These are phyloP conservation scores for Lachnellula arida DNA, from an alignment of 2,329 filamentous ascomycete species.

Conservation along the genomic window DNA sequence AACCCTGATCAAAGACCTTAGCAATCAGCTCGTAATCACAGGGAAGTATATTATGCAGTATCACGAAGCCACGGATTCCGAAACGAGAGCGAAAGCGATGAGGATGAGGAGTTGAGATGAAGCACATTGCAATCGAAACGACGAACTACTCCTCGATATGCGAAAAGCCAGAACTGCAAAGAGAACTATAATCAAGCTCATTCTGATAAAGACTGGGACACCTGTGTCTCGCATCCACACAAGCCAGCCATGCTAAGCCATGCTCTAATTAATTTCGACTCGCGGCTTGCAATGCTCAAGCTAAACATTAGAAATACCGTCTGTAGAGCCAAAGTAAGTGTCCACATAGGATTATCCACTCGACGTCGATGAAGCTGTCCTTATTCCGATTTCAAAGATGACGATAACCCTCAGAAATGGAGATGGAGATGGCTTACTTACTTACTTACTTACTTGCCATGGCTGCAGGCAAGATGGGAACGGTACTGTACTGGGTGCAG, in stretches of 20 bases:
- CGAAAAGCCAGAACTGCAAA: conserved; percentile 7
- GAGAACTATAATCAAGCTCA: conserved; percentile 6
- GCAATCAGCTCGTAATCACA: background rate
- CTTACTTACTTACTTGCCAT: background rate
- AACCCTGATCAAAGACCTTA: background rate
- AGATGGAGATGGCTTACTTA: no score
- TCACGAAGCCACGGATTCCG: conserved; percentile 2
- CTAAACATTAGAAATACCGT: background rate
- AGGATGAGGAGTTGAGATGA: background rate
- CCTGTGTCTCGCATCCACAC: conserved; percentile 12
- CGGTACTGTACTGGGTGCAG: no score
- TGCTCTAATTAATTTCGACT: no score
- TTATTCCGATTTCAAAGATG: no score
- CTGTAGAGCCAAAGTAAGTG: background rate
- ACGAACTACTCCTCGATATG: background rate
- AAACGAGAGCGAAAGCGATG: background rate
- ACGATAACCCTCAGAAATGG: no score
- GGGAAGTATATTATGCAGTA: conserved; percentile 4
- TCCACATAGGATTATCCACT: no score
- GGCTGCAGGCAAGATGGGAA: conserved; percentile 6
- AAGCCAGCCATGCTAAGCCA: no score
- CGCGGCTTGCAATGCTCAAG: no score
- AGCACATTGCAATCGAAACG: background rate
- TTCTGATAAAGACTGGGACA: background rate
- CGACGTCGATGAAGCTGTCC: no score